Evolutionary conservation across 2,329 filamentous ascomycete genomes (phyloP), one percentile per base, ranked within the genome.

Genomic region (Alternaria brassicae): DNA sequence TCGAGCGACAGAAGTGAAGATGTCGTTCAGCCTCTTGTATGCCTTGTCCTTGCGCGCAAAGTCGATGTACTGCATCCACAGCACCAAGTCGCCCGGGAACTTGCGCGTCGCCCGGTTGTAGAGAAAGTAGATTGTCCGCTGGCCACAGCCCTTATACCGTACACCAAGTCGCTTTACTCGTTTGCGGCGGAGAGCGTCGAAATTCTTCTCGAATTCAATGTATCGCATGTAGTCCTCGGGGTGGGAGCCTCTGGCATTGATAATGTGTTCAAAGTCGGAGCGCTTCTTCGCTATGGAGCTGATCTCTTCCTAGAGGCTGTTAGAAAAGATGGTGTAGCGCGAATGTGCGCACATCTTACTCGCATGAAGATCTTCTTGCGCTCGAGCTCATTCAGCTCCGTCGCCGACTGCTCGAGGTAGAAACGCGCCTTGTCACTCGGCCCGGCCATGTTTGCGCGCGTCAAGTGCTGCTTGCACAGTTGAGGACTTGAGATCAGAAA

Each of bases 401-500:
- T 92, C 41, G 97, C 91, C 2, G 91, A 90, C 69, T 94, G 90
- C 82, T 99, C 95, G 65, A 98, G 86, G 79, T 91, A 97, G 80
- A 94, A 98, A 58, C 94, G 91, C 56, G 94, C 95, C 80, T 97
- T 98, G 74, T 98, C 95, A 64, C 91, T 90, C 58, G 95, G 89
- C 40, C 88, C 90, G 1, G 93, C 87, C 92, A 97, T 96, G 60
- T 51, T 71, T 72, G 71, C 60, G 58, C 36, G 47, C 36, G 28
- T 36, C 30, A 58, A 45, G 54, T 57, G 62, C 56, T 47, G 45
- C 59, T 59, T 36, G 30, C 49, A 53, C 59, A 60, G 60, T 54
- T 37, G 58, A 44, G 55, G 47, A 60, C 59, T 54, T 37, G 58
- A 44, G 55, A 48, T 62, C 45, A 61, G 62, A 68, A 69, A 72